Evolutionary conservation across 805 yeast genomes (phyloP).

Genomic region (Teunomyces funiuensis): DNA sequence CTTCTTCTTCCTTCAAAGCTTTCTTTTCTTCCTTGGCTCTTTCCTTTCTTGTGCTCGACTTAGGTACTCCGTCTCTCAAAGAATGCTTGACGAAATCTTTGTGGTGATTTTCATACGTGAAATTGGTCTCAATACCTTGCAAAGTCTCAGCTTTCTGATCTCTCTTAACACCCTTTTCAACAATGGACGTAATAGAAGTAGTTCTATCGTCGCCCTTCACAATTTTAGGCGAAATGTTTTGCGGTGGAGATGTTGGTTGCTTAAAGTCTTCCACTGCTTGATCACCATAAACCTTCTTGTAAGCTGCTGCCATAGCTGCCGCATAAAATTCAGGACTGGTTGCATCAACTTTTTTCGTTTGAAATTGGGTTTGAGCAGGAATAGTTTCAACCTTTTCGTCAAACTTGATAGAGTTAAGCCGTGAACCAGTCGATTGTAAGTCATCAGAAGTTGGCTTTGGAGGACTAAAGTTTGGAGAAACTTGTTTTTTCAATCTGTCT

Average conservation of each 20-base stretch:
- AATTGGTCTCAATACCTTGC: constrained; percentile 18
- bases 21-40: constrained; percentile 24
- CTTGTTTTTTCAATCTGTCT: not conserved
- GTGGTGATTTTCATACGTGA: constrained; percentile 32
- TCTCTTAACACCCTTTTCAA: constrained; percentile 1
- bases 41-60: constrained; percentile 20
- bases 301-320: constrained; percentile 25
- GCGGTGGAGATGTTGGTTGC: not conserved
- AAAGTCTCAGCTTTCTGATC: not conserved
- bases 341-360: constrained; percentile 3
- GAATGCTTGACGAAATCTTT: constrained; percentile 33
- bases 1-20: constrained; percentile 11
- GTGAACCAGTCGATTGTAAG: constrained; percentile 10
- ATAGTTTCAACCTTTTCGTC: constrained; percentile 39
- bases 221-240: not conserved
- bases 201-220: not conserved
- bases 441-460: constrained; percentile 12
- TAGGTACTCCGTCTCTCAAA: constrained; percentile 19
- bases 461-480: constrained; percentile 8
- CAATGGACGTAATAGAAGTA: not conserved
- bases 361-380: constrained; percentile 18
- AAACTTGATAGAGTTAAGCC: constrained; percentile 33
- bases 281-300: constrained; percentile 23
- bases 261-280: not conserved
- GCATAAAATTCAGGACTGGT: constrained; percentile 17